A percentile compares a stretch with the other conserved stretches of the same genome.
Evolutionary conservation across 2,329 filamentous ascomycete species (phyloP).

Genomic region (Septoria linicola): DNA sequence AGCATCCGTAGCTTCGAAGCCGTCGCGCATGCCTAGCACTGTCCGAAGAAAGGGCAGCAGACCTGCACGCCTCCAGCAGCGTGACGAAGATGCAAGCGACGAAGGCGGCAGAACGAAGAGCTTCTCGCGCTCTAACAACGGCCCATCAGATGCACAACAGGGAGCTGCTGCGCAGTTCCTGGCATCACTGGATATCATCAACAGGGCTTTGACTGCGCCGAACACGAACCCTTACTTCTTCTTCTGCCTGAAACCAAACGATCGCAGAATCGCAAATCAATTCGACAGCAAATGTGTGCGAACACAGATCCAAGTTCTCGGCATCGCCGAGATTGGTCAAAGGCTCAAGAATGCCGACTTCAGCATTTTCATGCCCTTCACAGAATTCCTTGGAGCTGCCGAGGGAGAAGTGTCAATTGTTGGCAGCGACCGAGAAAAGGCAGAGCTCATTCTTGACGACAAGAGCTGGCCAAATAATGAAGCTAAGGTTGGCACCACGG

Average conservation of each 20-base stretch:
- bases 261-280: slow-evolving; percentile 94
- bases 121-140: slow-evolving; percentile 41
- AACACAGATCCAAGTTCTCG: slow-evolving; percentile 89
- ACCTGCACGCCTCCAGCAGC: slow-evolving; percentile 43
- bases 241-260: slow-evolving; percentile 96
- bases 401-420: slow-evolving; percentile 83
- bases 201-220: slow-evolving; percentile 75
- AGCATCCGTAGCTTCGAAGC: slow-evolving; percentile 93
- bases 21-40: slow-evolving; percentile 87
- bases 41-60: slow-evolving; percentile 72
- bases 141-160: slow-evolving; percentile 58
- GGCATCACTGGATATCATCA: slow-evolving; percentile 84
- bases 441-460: slow-evolving; percentile 85
- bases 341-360: slow-evolving; percentile 90
- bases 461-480: slow-evolving; percentile 92
- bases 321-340: slow-evolving; percentile 95
- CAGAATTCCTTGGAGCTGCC: slow-evolving; percentile 86
- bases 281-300: slow-evolving; percentile 99
- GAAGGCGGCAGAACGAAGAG: slow-evolving; percentile 35
- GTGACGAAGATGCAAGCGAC: slow-evolving; percentile 44
- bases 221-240: slow-evolving; percentile 94
- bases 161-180: slow-evolving; percentile 92
- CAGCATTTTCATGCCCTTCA: slow-evolving; percentile 91
- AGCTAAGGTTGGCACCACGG: slow-evolving; percentile 84
- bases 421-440: slow-evolving; percentile 88